phyloP scores from a whole-genome alignment of 176 grass and related monocot species.

The Alloteropsis semialata region DNA sequence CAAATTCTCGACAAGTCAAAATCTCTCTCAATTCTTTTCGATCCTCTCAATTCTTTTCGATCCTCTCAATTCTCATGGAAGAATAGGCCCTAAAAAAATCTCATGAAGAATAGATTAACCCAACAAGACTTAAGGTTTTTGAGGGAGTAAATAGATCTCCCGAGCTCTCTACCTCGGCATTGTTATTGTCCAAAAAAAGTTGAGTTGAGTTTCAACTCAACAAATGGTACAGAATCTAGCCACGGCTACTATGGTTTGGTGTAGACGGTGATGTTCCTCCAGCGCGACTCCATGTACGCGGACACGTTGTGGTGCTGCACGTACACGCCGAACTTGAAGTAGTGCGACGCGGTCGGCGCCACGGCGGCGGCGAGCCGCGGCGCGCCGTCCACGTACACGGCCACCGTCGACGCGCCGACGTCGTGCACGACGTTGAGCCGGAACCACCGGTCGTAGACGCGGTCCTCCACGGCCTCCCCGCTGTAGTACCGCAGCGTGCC shows the following conservation, averaged over 20 bases:
- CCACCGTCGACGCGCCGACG: neutral
- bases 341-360: neutral
- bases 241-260: neutral
- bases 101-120: too few relatives aligned
- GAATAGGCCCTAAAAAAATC: too few relatives aligned
- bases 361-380: neutral
- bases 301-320: slow-evolving; percentile 26
- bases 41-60: too few relatives aligned
- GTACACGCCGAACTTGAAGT: slow-evolving; percentile 54
- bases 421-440: slow-evolving; percentile 52
- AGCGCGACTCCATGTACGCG: neutral
- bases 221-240: too few relatives aligned
- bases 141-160: too few relatives aligned
- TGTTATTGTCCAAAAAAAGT: too few relatives aligned
- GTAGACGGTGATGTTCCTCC: slow-evolving; percentile 38
- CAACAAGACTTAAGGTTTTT: too few relatives aligned
- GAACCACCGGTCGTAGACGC: slow-evolving; percentile 45
- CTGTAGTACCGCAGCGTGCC: slow-evolving; percentile 28
- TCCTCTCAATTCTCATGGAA: too few relatives aligned
- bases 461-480: neutral
- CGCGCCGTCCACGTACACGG: slow-evolving; percentile 16
- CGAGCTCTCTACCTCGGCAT: too few relatives aligned
- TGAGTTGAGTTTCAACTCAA: too few relatives aligned
- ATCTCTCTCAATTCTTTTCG: too few relatives aligned
- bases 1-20: too few relatives aligned